Percentiles rank a stretch among this genome's conserved stretches.
Evolutionary conservation across 768 basidiomycete species (phyloP).

Genomic region (Lentinula sp.): DNA sequence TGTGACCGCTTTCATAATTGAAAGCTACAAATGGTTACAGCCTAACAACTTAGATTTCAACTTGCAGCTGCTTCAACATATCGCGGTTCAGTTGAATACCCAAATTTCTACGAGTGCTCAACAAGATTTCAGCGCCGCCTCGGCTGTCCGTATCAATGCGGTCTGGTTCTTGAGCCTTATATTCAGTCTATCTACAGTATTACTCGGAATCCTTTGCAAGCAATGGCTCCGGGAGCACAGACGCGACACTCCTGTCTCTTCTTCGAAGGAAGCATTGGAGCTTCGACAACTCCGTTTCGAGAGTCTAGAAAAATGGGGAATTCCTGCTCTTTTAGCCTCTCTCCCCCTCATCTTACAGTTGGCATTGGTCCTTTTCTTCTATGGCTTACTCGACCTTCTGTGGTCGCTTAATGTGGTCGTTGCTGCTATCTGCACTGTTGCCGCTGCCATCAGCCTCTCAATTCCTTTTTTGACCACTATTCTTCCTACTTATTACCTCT

Average conservation of each 20-base stretch:
- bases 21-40: slow-evolving; percentile 12
- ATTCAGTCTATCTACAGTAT: slow-evolving; percentile 6
- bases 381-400: slow-evolving; percentile 21
- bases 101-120: not conserved
- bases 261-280: slow-evolving; percentile 15
- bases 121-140: not conserved
- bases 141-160: slow-evolving; percentile 7
- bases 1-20: slow-evolving; percentile 16
- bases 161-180: slow-evolving; percentile 11
- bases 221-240: slow-evolving; percentile 20
- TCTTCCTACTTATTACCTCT: slow-evolving; percentile 17
- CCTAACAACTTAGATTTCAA: not conserved
- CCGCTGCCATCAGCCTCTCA: slow-evolving; percentile 14
- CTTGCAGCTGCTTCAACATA: not conserved
- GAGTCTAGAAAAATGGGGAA: slow-evolving; percentile 23
- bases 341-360: slow-evolving; percentile 24
- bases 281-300: slow-evolving; percentile 24
- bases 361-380: slow-evolving; percentile 24
- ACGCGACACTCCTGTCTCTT: slow-evolving; percentile 12
- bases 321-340: slow-evolving; percentile 20
- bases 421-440: slow-evolving; percentile 13
- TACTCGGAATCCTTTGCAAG: slow-evolving; percentile 9
- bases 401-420: slow-evolving; percentile 18
- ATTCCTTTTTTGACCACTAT: slow-evolving; percentile 17
- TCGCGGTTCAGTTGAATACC: not conserved